Conservation (phyloP, 2,329 filamentous ascomycete species). For the Ophiostoma himal-ulmi region DNA sequence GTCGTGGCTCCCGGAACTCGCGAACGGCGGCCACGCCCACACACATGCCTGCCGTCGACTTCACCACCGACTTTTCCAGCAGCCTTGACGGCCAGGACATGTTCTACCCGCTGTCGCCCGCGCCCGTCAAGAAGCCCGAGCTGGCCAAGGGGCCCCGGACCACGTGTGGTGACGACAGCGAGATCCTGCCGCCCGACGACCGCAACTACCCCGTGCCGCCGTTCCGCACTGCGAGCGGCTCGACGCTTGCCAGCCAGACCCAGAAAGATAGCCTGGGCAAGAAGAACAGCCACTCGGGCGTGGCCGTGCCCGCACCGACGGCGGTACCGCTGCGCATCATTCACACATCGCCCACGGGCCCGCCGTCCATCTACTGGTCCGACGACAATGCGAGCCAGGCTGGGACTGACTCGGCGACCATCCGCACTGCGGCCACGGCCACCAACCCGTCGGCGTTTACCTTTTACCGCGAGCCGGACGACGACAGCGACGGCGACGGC, state of each 20-base stretch:
- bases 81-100: slow-evolving; percentile 17
- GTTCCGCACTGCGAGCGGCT: slow-evolving; percentile 5
- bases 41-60: slow-evolving; percentile 13
- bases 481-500: slow-evolving; percentile 12
- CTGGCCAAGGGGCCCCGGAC: slow-evolving; percentile 5
- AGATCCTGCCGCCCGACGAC: slow-evolving; percentile 23
- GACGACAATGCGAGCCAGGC: slow-evolving; percentile 26
- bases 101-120: slow-evolving; percentile 21
- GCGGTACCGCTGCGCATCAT: slow-evolving; percentile 16
- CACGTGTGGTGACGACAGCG: slow-evolving; percentile 21
- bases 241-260: slow-evolving; percentile 6
- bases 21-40: background rate
- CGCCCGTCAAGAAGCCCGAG: slow-evolving; percentile 19
- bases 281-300: background rate
- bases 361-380: slow-evolving; percentile 32
- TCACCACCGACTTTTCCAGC: background rate
- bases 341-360: slow-evolving; percentile 15
- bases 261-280: background rate
- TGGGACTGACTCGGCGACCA: slow-evolving; percentile 23
- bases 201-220: slow-evolving; percentile 18
- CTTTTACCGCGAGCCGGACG: slow-evolving; percentile 38
- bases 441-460: slow-evolving; percentile 34
- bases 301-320: background rate
- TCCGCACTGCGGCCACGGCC: slow-evolving; percentile 16
- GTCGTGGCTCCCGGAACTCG: slow-evolving; percentile 11